These are phyloP conservation scores for Ehretia macrophylla DNA, from an alignment of 257 asterid species.

Conservation along the genomic window DNA sequence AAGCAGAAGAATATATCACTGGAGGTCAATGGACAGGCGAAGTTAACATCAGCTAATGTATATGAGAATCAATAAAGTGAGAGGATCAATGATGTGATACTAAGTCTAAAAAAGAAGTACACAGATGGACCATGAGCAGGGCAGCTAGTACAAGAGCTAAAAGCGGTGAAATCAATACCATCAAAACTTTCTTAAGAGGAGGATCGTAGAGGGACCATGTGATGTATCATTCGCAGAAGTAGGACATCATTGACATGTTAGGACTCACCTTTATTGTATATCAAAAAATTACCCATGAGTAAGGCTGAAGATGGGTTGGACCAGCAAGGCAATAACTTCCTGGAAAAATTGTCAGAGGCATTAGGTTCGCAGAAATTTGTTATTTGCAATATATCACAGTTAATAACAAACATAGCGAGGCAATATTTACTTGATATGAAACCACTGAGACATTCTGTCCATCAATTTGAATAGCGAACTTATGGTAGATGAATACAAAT, in stretches of 20 bases:
- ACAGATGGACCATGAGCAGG: too few species aligned
- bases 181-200: too few species aligned
- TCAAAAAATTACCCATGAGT: constrained; percentile 24
- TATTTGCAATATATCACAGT: not conserved
- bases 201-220: too few species aligned
- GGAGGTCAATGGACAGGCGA: too few species aligned
- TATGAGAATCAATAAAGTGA: too few species aligned
- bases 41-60: too few species aligned
- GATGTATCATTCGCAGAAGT: not conserved
- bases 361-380: not conserved
- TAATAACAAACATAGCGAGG: not conserved
- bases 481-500: not conserved
- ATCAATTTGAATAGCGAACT: not conserved
- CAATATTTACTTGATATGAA: not conserved
- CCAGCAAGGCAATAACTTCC: constrained; percentile 30
- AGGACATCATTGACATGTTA: not conserved
- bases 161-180: too few species aligned
- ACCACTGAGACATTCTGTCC: not conserved
- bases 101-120: too few species aligned
- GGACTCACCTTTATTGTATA: constrained; percentile 46
- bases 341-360: constrained; percentile 23
- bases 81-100: too few species aligned
- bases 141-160: too few species aligned
- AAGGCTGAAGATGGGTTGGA: constrained; percentile 34
- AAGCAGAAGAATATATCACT: too few species aligned